A percentile compares a stretch with the other conserved stretches of the same genome.
phyloP scores from a whole-genome alignment of 768 basidiomycete genomes.

The Pleurotus giganteus region DNA sequence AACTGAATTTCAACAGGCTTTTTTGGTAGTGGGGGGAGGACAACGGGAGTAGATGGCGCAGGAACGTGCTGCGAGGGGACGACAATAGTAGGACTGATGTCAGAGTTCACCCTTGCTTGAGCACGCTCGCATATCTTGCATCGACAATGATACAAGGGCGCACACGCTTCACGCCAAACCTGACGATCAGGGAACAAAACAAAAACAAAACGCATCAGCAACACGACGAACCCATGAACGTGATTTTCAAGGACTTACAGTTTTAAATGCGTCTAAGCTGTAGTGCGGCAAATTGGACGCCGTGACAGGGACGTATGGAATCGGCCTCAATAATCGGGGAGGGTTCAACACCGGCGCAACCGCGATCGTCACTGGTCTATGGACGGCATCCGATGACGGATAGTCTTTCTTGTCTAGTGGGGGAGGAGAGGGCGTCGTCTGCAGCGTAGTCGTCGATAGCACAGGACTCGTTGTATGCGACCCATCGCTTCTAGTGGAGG shows the following conservation, averaged over 20 bases:
- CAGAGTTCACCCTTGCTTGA: conserved; percentile 47
- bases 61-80: conserved; percentile 8
- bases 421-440: conserved; percentile 77
- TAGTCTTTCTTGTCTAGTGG: conserved; percentile 42
- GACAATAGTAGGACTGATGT: conserved; percentile 33
- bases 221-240: conserved; percentile 3
- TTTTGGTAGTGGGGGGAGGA: conserved; percentile 13
- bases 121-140: conserved; percentile 76
- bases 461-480: conserved; percentile 72
- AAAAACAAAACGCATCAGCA: conserved; percentile 8
- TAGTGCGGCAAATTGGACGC: conserved; percentile 52
- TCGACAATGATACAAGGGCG: conserved; percentile 67
- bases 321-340: conserved; percentile 59
- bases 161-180: conserved; percentile 76
- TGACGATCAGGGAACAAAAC: too few relatives aligned
- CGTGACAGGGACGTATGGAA: conserved; percentile 67
- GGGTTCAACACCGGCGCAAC: conserved; percentile 62
- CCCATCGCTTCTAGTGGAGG: conserved; percentile 37
- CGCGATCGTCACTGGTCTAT: conserved; percentile 30
- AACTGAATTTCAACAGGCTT: conserved; percentile 23
- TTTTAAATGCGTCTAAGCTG: conserved; percentile 56
- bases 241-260: conserved; percentile 37
- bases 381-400: neutral
- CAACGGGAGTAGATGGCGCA: neutral
- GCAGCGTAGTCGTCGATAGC: conserved; percentile 67